A percentile compares a stretch with the other conserved stretches of the same genome.
Conservation (phyloP, 805 yeast genomes). For the Candida ovalis region DNA sequence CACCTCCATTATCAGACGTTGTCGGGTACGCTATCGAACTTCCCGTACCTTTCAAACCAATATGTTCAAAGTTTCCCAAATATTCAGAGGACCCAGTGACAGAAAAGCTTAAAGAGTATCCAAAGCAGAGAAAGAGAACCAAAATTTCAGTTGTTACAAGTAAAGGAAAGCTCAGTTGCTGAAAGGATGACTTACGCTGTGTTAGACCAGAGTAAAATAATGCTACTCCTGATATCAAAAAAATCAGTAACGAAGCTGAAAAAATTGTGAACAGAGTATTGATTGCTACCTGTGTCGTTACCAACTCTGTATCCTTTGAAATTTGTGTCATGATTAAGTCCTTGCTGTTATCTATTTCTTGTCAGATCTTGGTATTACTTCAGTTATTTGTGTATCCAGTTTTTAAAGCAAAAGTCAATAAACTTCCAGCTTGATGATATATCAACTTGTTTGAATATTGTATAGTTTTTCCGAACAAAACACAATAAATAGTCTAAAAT, state of each 20-base stretch:
- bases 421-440: no score
- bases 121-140: slow-evolving; percentile 92
- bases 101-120: slow-evolving; percentile 79
- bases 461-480: no score
- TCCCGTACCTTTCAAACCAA: slow-evolving; percentile 64
- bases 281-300: slow-evolving; percentile 1
- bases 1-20: slow-evolving; percentile 12
- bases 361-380: no score
- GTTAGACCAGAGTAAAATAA: slow-evolving; percentile 83
- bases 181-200: slow-evolving; percentile 72
- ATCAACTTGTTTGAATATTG: no score
- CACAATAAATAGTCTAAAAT: no score
- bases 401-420: no score
- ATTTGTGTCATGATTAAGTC: neutral
- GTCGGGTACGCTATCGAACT: slow-evolving; percentile 10
- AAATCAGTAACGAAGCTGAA: slow-evolving; percentile 58
- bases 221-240: slow-evolving; percentile 87
- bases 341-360: no score
- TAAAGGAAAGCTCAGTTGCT: slow-evolving; percentile 71
- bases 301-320: neutral
- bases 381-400: no score
- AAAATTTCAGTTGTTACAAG: slow-evolving; percentile 64
- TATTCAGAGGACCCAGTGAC: slow-evolving; percentile 57
- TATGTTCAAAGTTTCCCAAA: slow-evolving; percentile 72
- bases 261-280: slow-evolving; percentile 40